phyloP scores from a whole-genome alignment of 805 yeast species.

The Groenewaldozyma salmanticensis region DNA sequence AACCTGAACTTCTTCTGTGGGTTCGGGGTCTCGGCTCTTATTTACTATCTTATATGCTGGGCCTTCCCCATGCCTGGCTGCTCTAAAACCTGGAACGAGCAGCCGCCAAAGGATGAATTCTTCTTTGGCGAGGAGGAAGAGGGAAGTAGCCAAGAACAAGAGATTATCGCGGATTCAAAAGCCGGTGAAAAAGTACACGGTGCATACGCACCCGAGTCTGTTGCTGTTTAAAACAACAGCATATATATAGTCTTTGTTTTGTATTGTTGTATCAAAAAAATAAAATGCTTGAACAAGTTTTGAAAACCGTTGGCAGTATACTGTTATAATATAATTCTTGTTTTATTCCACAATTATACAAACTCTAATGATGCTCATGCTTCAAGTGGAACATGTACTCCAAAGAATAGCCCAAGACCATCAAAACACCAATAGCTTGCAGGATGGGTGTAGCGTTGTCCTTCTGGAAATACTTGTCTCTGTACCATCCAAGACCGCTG shows the following conservation, averaged over 20 bases:
- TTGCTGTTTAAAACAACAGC: no score
- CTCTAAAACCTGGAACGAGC: slow-evolving; percentile 9
- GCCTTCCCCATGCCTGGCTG: slow-evolving; percentile 14
- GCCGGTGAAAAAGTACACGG: no score
- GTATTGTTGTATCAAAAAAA: no score
- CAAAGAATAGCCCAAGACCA: slow-evolving; percentile 75
- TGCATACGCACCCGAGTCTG: no score
- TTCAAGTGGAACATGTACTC: slow-evolving; percentile 84
- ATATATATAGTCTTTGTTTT: no score
- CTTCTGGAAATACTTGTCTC: slow-evolving; percentile 20
- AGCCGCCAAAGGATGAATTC: slow-evolving; percentile 3
- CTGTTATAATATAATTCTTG: no score
- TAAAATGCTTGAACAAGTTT: no score
- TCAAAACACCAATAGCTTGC: slow-evolving; percentile 61
- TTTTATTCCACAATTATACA: no score
- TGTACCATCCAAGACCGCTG: slow-evolving; percentile 21
- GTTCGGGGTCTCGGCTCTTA: slow-evolving; percentile 45
- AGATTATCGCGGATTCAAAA: background rate
- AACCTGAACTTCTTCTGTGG: slow-evolving; percentile 72
- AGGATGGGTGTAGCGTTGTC: slow-evolving; percentile 30
- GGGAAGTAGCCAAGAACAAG: background rate
- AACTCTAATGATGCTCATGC: slow-evolving; percentile 10
- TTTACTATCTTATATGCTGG: slow-evolving; percentile 43
- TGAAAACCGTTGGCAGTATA: no score
- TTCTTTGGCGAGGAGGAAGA: background rate